A percentile compares a stretch with the other conserved stretches of the same genome.
Conservation (phyloP, 805 yeast species). For the Candida lessepsii region DNA sequence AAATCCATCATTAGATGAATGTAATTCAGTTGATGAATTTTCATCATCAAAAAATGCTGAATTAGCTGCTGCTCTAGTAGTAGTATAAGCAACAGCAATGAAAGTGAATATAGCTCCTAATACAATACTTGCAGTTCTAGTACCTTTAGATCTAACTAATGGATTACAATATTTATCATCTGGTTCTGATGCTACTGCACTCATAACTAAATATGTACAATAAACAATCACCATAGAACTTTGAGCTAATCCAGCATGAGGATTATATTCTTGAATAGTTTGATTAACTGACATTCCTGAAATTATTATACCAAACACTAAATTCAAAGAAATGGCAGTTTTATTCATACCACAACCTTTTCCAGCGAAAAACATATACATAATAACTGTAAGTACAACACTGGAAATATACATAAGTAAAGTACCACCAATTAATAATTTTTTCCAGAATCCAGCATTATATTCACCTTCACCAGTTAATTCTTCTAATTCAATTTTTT, state of each 20-base stretch:
- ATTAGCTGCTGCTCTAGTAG: slow-evolving; percentile 90
- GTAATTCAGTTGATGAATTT: slow-evolving; percentile 23
- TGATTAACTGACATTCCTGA: slow-evolving; percentile 77
- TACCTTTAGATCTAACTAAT: slow-evolving; percentile 80
- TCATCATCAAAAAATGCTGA: slow-evolving; percentile 41
- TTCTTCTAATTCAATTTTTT: slow-evolving; percentile 80
- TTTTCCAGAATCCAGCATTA: slow-evolving; percentile 68
- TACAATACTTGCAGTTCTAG: slow-evolving; percentile 83
- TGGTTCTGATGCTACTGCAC: slow-evolving; percentile 95
- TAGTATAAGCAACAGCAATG: slow-evolving; percentile 93
- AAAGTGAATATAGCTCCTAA: slow-evolving; percentile 93
- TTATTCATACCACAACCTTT: slow-evolving; percentile 85
- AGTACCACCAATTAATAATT: slow-evolving; percentile 82
- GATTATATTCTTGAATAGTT: slow-evolving; percentile 84
- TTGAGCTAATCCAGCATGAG: slow-evolving; percentile 95
- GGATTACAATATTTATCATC: slow-evolving; percentile 94
- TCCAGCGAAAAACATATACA: slow-evolving; percentile 82
- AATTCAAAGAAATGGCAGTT: slow-evolving; percentile 76
- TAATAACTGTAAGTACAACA: slow-evolving; percentile 66
- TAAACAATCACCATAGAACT: slow-evolving; percentile 93
- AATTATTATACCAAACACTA: slow-evolving; percentile 61
- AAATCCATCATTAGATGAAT: slow-evolving; percentile 41
- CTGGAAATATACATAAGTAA: slow-evolving; percentile 77
- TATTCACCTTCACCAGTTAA: slow-evolving; percentile 48
- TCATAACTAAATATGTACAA: slow-evolving; percentile 85